Conservation (phyloP, 2,329 filamentous ascomycete genomes). For the Aureobasidium sp. region DNA sequence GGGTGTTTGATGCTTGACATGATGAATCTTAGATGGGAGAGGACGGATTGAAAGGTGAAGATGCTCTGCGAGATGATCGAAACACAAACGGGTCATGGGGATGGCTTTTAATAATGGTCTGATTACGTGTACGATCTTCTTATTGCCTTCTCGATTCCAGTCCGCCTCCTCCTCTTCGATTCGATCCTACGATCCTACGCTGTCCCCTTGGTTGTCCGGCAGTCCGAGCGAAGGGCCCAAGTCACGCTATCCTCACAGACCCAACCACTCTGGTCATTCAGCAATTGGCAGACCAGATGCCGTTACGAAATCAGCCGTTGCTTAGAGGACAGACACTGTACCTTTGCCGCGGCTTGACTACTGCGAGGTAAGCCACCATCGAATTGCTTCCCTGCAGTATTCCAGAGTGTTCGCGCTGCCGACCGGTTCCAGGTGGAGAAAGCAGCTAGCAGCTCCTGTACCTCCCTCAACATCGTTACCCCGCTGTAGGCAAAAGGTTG, state of each 20-base stretch:
- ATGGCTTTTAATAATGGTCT: background rate
- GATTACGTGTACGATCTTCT: slow-evolving; percentile 1
- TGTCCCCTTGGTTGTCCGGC: background rate
- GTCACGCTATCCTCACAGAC: slow-evolving; percentile 13
- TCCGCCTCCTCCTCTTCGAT: slow-evolving; percentile 6
- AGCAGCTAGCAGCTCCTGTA: background rate
- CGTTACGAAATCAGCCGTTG: slow-evolving; percentile 8
- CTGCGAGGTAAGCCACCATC: background rate
- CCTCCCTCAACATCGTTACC: slow-evolving; percentile 5
- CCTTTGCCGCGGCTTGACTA: slow-evolving; percentile 4
- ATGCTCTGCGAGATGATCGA: background rate
- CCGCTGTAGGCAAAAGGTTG: background rate
- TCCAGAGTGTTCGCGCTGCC: slow-evolving; percentile 2
- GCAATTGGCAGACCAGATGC: background rate
- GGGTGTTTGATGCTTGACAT: background rate
- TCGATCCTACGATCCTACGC: background rate
- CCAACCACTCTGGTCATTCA: background rate
- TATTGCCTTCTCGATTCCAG: background rate
- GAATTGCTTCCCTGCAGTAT: slow-evolving; percentile 2
- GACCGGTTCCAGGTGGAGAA: slow-evolving; percentile 2
- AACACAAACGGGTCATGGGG: background rate
- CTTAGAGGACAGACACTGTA: background rate
- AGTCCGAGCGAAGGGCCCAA: background rate
- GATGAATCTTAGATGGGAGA: background rate
- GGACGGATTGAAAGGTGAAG: background rate